phyloP scores from a whole-genome alignment of 306 rosid species.

The Fragaria iinumae region DNA sequence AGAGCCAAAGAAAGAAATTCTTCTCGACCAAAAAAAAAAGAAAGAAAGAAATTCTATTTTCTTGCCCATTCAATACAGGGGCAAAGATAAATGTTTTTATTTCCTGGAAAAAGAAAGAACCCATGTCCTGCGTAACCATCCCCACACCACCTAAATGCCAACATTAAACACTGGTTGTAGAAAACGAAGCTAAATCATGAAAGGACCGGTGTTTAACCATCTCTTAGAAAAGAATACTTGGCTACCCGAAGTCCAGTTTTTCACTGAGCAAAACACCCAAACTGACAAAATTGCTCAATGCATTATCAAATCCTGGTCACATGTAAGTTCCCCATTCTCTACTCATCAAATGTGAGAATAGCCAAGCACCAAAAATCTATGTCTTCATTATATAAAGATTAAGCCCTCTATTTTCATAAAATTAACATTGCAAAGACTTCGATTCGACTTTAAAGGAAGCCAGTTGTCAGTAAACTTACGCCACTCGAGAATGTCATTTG shows the following conservation, averaged over 20 bases:
- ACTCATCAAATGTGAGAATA: background rate
- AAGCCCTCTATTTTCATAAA: background rate
- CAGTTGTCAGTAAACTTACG: slow-evolving; percentile 62
- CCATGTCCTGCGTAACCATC: background rate
- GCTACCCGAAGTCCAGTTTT: background rate
- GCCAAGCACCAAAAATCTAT: no score
- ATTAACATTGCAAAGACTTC: background rate
- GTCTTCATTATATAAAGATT: background rate
- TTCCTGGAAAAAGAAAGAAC: background rate
- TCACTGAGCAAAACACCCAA: background rate
- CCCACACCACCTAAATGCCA: background rate
- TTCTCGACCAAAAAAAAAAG: background rate
- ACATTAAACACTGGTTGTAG: background rate
- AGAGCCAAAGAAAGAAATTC: background rate
- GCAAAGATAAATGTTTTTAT: background rate
- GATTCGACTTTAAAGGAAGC: background rate
- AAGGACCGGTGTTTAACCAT: background rate
- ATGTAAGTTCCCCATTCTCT: background rate
- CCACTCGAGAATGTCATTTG: slow-evolving; percentile 97
- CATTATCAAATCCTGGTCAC: background rate
- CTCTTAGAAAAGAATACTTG: background rate
- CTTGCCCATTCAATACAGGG: background rate
- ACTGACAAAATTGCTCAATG: background rate
- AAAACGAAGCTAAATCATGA: background rate
- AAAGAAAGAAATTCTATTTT: background rate